Evolutionary conservation across 2,329 filamentous ascomycete species (phyloP), one percentile per base, ranked within the genome.

Genomic region (Aspergillus felis): DNA sequence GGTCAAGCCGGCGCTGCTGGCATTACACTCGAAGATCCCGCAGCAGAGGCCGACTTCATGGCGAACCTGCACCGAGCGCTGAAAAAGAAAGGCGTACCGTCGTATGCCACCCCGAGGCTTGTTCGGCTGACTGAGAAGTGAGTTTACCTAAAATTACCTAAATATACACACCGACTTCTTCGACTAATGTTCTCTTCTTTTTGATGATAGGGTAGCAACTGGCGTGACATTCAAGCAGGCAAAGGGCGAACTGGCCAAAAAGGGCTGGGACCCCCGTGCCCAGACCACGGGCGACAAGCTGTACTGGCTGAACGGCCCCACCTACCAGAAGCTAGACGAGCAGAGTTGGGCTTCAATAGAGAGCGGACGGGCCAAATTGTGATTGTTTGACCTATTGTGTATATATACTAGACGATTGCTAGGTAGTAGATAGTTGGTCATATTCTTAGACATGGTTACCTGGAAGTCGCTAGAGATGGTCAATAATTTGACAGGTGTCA

Each of bases 191-290:
- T 10, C 25, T 5, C 66, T 61, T 60, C 12, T 12, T n/a, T 22
- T 7, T 3, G 4, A 4, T 35, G n/a, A 17, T 42, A 75, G 72
- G 54, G 78, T 80, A 53, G 73, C 74, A 56, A 76, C 76, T 1
- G 76, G 76, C 48, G 78, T 76, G n/a, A 81, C 79, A 4, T 81
- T 81, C 68, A 81, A 81, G 61, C 78, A 81, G 60, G 75, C 76
- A 1, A 81, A 81, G 63, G 72, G 70, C 7, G 76, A 77, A 8
- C 60, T 80, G 27, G 64, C 73, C 27, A 77, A 76, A 61, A 76
- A 76, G 53, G 67, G 69, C 17, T 80, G 78, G 78, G 66, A 72
- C 54, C 71, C 71, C 9, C 64, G 64, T 6, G 61, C 60, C 1
- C 68, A 72, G 29, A 66, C 64, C 35, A 67, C 64, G 1, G 71